Percentiles rank a stretch among this genome's conserved stretches.
Evolutionary conservation across 1,284 basidiomycete species (phyloP).

Genomic region (Grifola frondosa): DNA sequence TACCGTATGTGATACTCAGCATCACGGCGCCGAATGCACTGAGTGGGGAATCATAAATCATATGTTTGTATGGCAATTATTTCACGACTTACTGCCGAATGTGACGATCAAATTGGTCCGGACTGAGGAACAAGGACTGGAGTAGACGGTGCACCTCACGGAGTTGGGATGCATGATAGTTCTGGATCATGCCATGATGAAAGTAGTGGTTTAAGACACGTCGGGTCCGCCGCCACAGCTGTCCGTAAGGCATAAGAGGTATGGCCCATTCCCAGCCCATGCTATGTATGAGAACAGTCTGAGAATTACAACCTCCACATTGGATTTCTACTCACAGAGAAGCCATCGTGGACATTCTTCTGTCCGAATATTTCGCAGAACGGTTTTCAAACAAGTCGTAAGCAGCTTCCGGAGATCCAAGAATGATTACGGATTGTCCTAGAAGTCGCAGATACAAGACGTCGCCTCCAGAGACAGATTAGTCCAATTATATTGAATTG

Average conservation of each 20-base stretch:
- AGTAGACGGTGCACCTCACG: conserved; percentile 1
- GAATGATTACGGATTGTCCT: conserved; percentile 5
- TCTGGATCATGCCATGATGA: conserved; percentile 3
- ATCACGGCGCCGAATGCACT: conserved; percentile 11
- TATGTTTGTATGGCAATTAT: neutral
- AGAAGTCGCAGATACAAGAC: conserved; percentile 13
- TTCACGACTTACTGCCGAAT: neutral
- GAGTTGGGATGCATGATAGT: conserved; percentile 3
- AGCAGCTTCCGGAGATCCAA: conserved; percentile 6
- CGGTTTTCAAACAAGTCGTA: conserved; percentile 9
- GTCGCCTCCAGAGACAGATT: conserved; percentile 2
- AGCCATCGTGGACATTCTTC: conserved; percentile 6
- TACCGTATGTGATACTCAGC: conserved; percentile 7
- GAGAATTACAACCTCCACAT: neutral
- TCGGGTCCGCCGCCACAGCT: conserved; percentile 5
- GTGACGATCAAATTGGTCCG: conserved; percentile 1
- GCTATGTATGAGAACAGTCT: neutral
- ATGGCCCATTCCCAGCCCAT: conserved; percentile 9
- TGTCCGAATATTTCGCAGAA: conserved; percentile 9
- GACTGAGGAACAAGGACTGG: neutral
- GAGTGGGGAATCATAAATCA: neutral
- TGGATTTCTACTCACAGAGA: neutral
- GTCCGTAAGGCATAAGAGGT: conserved; percentile 1
- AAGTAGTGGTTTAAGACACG: conserved; percentile 9
- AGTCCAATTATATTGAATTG: neutral